phyloP scores from a whole-genome alignment of 352 stramenopile genomes.

The Globisporangium spinosum region DNA sequence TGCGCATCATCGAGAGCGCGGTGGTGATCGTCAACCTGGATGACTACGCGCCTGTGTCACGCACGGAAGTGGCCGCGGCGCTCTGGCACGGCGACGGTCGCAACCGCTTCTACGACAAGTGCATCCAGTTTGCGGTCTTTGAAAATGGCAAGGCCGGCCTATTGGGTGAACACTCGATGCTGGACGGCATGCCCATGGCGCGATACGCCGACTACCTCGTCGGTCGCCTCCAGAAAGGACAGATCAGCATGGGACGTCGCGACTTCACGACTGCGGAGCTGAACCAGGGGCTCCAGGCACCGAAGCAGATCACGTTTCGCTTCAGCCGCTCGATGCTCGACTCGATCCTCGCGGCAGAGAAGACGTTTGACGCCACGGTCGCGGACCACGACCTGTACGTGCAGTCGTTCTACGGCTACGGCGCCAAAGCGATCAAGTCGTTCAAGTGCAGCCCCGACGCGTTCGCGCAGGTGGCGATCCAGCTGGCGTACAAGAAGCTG shows the following conservation, averaged over 20 bases:
- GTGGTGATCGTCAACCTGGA: constrained; percentile 71
- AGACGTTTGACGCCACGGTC: constrained; percentile 65
- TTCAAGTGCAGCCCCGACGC: constrained; percentile 92
- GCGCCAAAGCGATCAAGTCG: constrained; percentile 85
- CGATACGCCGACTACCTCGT: constrained; percentile 65
- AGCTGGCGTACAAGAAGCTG: constrained; percentile 88
- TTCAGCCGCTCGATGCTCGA: constrained; percentile 46
- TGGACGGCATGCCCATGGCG: constrained; percentile 83
- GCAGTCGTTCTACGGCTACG: constrained; percentile 87
- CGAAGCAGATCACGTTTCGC: constrained; percentile 46
- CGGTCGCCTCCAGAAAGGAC: constrained; percentile 43
- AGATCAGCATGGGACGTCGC: constrained; percentile 42
- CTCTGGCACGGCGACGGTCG: constrained; percentile 84
- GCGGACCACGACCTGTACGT: constrained; percentile 88
- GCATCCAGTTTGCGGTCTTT: constrained; percentile 94
- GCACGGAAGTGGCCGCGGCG: constrained; percentile 55
- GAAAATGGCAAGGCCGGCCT: constrained; percentile 94
- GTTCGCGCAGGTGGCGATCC: constrained; percentile 94
- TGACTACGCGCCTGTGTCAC: constrained; percentile 51
- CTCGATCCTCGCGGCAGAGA: constrained; percentile 50
- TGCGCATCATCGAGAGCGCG: constrained; percentile 63
- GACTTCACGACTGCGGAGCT: constrained; percentile 43
- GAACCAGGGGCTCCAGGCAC: constrained; percentile 21
- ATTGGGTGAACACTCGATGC: constrained; percentile 92
- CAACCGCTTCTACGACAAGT: constrained; percentile 98